Evolutionary conservation across 139 green algal genomes (phyloP).

Genomic region (Chlamydomonas sphaeroides): DNA sequence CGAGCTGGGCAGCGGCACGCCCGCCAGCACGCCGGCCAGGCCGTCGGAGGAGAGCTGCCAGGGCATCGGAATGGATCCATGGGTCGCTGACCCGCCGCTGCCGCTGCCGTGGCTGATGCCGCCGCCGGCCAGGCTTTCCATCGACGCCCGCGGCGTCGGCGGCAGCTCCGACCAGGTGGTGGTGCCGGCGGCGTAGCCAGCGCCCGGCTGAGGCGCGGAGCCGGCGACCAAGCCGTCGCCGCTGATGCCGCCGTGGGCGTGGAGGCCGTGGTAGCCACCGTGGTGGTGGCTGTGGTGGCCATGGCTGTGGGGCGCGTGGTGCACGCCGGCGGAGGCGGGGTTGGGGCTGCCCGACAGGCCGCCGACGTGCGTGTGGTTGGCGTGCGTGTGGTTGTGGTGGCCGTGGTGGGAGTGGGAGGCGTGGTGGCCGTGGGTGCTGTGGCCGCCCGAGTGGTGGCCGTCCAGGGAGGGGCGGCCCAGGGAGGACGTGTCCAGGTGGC

Average conservation of each 20-base stretch:
- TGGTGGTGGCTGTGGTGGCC: too few relatives aligned
- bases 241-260: neutral
- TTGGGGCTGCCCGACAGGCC: too few relatives aligned
- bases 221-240: neutral
- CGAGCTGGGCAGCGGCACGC: slow-evolving; percentile 3
- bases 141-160: slow-evolving; percentile 12
- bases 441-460: too few relatives aligned
- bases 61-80: neutral
- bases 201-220: neutral
- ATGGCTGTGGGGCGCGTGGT: too few relatives aligned
- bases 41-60: slow-evolving; percentile 4
- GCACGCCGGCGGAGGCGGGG: too few relatives aligned
- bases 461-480: too few relatives aligned
- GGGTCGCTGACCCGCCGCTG: neutral
- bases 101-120: too few relatives aligned
- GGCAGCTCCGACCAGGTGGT: slow-evolving; percentile 13
- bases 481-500: slow-evolving; percentile 5
- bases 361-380: too few relatives aligned
- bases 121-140: slow-evolving; percentile 15
- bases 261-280: too few relatives aligned
- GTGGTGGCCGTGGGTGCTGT: too few relatives aligned
- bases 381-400: too few relatives aligned
- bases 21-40: neutral
- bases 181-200: neutral
- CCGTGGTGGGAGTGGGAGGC: too few relatives aligned